phyloP scores from a whole-genome alignment of 495 filamentous ascomycete species.

The Neurospora tetrasperma region DNA sequence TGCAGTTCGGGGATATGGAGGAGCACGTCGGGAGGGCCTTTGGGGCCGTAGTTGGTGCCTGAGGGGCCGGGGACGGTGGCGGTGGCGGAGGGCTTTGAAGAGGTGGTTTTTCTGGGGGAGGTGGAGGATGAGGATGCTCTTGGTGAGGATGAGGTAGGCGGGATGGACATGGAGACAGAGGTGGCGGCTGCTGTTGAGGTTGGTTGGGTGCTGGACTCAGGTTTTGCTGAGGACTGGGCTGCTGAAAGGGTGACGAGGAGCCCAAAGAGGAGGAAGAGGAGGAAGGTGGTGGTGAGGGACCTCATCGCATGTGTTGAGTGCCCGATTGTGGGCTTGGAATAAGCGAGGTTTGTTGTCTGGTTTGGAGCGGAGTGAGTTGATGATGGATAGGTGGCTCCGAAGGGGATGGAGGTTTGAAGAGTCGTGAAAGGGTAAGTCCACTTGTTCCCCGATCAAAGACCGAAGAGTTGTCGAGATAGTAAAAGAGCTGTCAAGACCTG shows the following conservation, averaged over 20 bases:
- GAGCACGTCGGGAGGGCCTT: conserved; percentile 40
- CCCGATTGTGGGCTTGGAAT: not conserved
- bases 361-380: not conserved
- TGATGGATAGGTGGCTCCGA: no score
- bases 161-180: not conserved
- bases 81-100: conserved; percentile 4
- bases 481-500: no score
- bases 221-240: no score
- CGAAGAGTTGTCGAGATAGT: no score
- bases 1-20: conserved; percentile 44
- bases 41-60: conserved; percentile 6
- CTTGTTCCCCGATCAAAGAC: no score
- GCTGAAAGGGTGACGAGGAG: not conserved
- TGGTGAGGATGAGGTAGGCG: not conserved
- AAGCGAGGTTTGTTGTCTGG: not conserved
- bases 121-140: not conserved
- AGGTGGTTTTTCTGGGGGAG: not conserved
- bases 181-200: conserved; percentile 3
- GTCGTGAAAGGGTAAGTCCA: no score
- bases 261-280: not conserved
- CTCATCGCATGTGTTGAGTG: not conserved
- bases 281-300: not conserved
- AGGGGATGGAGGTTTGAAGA: no score
- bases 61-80: conserved; percentile 8
- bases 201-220: not conserved